Evolutionary conservation across 768 basidiomycete genomes (phyloP).

Genomic region (Steccherinum ochraceum): DNA sequence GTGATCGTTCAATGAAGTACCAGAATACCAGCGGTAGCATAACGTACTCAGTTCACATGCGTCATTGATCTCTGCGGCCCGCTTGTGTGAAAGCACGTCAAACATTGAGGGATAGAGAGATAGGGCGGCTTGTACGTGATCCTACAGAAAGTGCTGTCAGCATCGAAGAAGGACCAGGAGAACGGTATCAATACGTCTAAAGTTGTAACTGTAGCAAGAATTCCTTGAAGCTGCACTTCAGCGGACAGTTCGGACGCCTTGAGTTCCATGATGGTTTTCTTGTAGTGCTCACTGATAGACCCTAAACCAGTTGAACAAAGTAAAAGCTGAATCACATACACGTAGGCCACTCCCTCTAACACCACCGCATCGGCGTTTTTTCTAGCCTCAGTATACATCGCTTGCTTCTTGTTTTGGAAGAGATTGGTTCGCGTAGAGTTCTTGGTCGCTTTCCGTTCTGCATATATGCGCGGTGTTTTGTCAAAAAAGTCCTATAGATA

Average conservation of each 20-base stretch:
- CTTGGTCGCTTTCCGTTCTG: slow-evolving; percentile 22
- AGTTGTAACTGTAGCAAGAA: slow-evolving; percentile 2
- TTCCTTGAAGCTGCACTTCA: slow-evolving; percentile 12
- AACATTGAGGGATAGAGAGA: slow-evolving; percentile 18
- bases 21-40: background rate
- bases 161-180: background rate
- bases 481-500: background rate
- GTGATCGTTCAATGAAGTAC: background rate
- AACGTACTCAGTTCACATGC: slow-evolving; percentile 29
- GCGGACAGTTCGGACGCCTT: slow-evolving; percentile 16
- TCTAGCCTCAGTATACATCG: slow-evolving; percentile 16
- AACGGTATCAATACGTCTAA: slow-evolving; percentile 10
- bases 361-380: slow-evolving; percentile 14
- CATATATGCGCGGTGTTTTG: background rate
- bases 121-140: slow-evolving; percentile 14
- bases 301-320: slow-evolving; percentile 9
- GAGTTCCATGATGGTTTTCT: slow-evolving; percentile 14
- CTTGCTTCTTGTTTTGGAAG: slow-evolving; percentile 19
- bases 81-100: slow-evolving; percentile 27
- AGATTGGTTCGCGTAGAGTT: slow-evolving; percentile 12
- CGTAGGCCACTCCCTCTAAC: slow-evolving; percentile 14
- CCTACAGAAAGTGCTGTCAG: slow-evolving; percentile 8
- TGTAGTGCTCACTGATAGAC: slow-evolving; percentile 23
- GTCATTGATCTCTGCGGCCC: slow-evolving; percentile 24
- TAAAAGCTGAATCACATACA: slow-evolving; percentile 9